Base-by-base conservation (phyloP, 1,284 basidiomycete genomes). In the Golubevia pallescens region DNA sequence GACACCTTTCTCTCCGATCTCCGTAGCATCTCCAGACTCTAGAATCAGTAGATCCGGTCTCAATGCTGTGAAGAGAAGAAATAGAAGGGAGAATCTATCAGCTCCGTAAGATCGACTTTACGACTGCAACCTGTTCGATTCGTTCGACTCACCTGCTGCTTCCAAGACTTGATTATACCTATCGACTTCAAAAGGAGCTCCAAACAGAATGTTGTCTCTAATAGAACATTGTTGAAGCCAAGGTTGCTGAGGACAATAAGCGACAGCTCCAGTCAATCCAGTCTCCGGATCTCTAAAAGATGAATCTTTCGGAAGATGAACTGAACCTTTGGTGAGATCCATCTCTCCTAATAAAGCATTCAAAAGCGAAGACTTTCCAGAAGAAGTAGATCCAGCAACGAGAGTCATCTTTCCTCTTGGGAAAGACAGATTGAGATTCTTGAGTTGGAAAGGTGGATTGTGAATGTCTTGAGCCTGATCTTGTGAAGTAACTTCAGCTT, bases 201-300 rank as follows among this genome's bases (percentile, higher is more conserved):
- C 55, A 34, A 57, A 57, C 55, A 57, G n/a, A n/a, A 57, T 57
- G 55, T 57, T 57, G 13, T 57, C 55, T 13, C 24, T 6, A 21
- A 56, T 21, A 28, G 54, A 56, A 56, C 54, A 56, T 10, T 56
- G 20, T 13, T 56, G 54, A 2, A 91, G 90, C 92, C 92, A 93
- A 1, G 91, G 90, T 74, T 92, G 91, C 80, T 93, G 92, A 0
- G 91, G 90, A 3, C 91, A 91, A 84, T 92, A 93, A 0, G 90
- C 90, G 3, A 93, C 89, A 4, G 92, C 91, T 10, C 89, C 88
- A 38, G 34, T 38, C 34, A 38, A 38, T 5, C 34, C 34, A 5
- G 34, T 38, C 1, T 86, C 84, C n/a, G 92, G 91, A 5, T 93
- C 87, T 67, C 89, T 90, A 81, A 88, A 91, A 87, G 90, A 91